A percentile compares a stretch with the other conserved stretches of the same genome.
Conservation (phyloP, 2,329 filamentous ascomycete species). For the Claviceps sp. region DNA sequence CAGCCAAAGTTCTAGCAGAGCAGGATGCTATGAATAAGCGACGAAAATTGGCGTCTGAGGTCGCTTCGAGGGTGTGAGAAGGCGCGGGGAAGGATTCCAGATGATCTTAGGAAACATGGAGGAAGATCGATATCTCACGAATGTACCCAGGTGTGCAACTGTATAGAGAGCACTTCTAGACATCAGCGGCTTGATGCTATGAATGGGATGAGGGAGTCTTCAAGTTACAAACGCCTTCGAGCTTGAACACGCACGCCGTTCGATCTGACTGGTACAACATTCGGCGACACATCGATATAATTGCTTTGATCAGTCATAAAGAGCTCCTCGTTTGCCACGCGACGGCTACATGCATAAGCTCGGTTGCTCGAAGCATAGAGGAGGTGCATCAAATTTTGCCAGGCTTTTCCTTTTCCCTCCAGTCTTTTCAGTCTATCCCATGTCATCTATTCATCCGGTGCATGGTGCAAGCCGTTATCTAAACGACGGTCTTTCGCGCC, state of each 20-base stretch:
- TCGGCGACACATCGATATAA: not conserved
- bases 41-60: conserved; percentile 45
- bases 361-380: no score
- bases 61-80: conserved; percentile 3
- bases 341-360: not conserved
- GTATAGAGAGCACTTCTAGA: not conserved
- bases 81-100: not conserved
- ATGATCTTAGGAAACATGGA: not conserved
- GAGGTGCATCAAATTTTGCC: no score
- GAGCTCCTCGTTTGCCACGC: not conserved
- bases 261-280: not conserved
- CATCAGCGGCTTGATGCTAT: not conserved
- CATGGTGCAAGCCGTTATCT: not conserved
- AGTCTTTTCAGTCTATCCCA: no score
- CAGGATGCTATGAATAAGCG: conserved; percentile 72
- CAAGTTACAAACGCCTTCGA: not conserved
- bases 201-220: not conserved
- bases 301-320: not conserved
- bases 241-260: not conserved
- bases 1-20: conserved; percentile 74
- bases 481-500: no score
- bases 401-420: no score
- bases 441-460: no score
- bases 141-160: not conserved
- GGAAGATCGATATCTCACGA: not conserved